Base-by-base conservation (phyloP, 768 basidiomycete species). In the Trichaptum fuscoviolaceum region DNA sequence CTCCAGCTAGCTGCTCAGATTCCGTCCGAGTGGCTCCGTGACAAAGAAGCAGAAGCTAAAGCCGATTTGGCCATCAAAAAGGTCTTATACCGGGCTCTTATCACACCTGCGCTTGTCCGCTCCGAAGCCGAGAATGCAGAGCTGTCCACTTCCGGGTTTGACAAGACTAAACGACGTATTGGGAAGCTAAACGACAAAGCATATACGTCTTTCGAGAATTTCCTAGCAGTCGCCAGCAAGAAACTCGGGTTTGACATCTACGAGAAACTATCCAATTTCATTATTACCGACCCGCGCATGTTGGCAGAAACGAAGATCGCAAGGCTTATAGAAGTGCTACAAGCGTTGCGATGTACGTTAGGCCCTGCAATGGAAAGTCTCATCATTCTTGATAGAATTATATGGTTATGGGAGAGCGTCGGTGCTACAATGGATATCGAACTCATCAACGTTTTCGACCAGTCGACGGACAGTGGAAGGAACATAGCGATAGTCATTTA, bases 1-100 rank as follows among this genome's bases (percentile, higher is more conserved):
- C 80, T 84, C 62, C 90, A 92, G 66, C 83, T 92, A 34, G 91
- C 91, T 0, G 82, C 91, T 0, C 91, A 93, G 70, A 80, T 87
- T 1, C 91, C 91, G 0, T 74, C 79, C 15, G 80, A 85, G 62
- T 93, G 91, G 91, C 71, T 81, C 15, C 77, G 76, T 42, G 75
- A 76, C 9, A 72, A 76, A 42, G 72, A 67, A 15, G 69, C 79
- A 10, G 67, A 71, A 27, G 73, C 74, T 2, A 72, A 76, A 2
- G 80, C 85, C 30, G 72, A 76, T n/a, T 77, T 89, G 1, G 82
- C 89, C 2, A 75, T 88, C 59, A 82, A 85, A 23, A 92, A 92
- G 72, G 84, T 91, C 60, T 84, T 85, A 12, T 93, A 88, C 83
- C 82, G 91, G 12, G 90, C 90, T 0, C 77, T 91, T 36, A 72